Percentiles rank a stretch among this genome's conserved stretches.
These are phyloP conservation scores for Arthrobotrys sphaeroides DNA, from an alignment of 2,329 filamentous ascomycete genomes.

Conservation along the genomic window DNA sequence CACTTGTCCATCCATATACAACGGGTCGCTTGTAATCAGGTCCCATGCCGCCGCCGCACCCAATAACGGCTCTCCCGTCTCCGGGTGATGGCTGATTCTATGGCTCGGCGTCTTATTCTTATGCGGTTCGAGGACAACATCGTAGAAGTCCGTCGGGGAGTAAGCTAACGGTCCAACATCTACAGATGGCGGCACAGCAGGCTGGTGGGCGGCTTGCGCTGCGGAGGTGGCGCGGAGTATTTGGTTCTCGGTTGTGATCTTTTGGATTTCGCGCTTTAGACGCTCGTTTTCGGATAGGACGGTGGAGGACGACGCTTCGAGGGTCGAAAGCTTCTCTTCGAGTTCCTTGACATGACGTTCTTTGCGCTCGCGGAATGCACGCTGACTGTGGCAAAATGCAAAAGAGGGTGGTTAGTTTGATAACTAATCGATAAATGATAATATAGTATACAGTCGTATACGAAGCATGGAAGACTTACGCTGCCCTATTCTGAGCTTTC, in stretches of 20 bases:
- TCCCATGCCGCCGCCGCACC: conserved; percentile 88
- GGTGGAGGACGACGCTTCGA: conserved; percentile 77
- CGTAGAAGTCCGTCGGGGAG: conserved; percentile 77
- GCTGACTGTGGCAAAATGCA: conserved; percentile 77
- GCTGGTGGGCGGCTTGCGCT: conserved; percentile 63
- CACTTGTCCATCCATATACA: conserved; percentile 79
- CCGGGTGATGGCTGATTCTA: conserved; percentile 73
- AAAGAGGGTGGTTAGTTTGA: background rate
- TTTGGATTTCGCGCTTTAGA: conserved; percentile 82
- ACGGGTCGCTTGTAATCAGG: conserved; percentile 80
- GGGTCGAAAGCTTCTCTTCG: conserved; percentile 80
- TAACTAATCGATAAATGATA: background rate
- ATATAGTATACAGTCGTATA: conserved; percentile 18
- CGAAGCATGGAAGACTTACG: conserved; percentile 66
- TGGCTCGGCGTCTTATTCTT: conserved; percentile 73
- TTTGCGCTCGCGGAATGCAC: conserved; percentile 94
- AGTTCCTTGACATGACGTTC: conserved; percentile 93
- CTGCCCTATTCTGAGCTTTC: conserved; percentile 77
- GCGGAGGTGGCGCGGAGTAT: conserved; percentile 81
- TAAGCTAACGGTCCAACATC: conserved; percentile 76
- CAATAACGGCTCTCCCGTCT: conserved; percentile 73
- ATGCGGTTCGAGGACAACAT: conserved; percentile 71
- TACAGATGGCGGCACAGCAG: conserved; percentile 63
- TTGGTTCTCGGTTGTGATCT: conserved; percentile 88
- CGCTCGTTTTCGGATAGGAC: conserved; percentile 85